These are phyloP conservation scores for Ceratocystis smalleyi DNA, from an alignment of 2,329 filamentous ascomycete species.

Conservation along the genomic window DNA sequence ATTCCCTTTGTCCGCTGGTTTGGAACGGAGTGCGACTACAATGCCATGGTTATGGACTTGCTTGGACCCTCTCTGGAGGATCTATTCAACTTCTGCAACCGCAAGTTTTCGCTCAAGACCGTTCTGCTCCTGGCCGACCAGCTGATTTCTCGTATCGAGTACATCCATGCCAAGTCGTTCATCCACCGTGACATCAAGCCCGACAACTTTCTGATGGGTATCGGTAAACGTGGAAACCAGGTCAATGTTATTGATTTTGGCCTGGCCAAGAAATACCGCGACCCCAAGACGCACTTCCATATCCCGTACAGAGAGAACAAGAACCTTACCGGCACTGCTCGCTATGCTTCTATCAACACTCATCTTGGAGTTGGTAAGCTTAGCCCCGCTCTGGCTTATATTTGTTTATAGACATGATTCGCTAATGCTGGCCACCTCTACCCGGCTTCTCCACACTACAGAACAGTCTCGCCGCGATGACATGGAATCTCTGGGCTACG, in stretches of 20 bases:
- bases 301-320: constrained; percentile 99
- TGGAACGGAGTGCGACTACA: constrained; percentile 98
- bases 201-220: constrained; percentile 99
- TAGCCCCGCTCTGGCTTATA: neutral
- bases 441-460: neutral
- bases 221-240: constrained; percentile 97
- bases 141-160: constrained; percentile 97
- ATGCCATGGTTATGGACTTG: constrained; percentile 97
- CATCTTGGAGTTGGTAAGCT: constrained; percentile 77
- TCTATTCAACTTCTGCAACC: constrained; percentile 99
- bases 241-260: constrained; percentile 99
- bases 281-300: constrained; percentile 99
- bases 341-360: constrained; percentile 98
- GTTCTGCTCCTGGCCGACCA: constrained; percentile 92
- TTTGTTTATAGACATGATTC: too few species aligned
- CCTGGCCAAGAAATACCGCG: constrained; percentile 97
- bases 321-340: constrained; percentile 96
- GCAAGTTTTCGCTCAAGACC: constrained; percentile 98
- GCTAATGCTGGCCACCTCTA: neutral
- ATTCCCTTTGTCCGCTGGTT: constrained; percentile 99
- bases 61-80: constrained; percentile 92
- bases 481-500: constrained; percentile 97
- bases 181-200: constrained; percentile 99
- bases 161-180: constrained; percentile 98
- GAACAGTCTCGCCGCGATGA: constrained; percentile 98